These are phyloP conservation scores for Dothiorella sarmentorum DNA, from an alignment of 2,329 filamentous ascomycete species.

Conservation along the genomic window DNA sequence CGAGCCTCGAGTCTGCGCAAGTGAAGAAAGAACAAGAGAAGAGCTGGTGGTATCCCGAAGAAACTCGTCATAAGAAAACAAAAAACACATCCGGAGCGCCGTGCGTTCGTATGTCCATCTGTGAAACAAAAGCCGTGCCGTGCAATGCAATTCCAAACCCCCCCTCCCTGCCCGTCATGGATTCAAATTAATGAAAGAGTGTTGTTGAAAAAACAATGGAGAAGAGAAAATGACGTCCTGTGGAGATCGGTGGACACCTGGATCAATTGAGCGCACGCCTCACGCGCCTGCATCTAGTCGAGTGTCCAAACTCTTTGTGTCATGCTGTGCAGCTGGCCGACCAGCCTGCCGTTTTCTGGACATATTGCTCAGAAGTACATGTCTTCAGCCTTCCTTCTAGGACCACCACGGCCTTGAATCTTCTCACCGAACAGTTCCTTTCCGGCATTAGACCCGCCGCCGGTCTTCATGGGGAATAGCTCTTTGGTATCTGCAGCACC, in stretches of 20 bases:
- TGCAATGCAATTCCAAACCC: conserved; percentile 4
- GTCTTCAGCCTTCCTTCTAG: conserved; percentile 29
- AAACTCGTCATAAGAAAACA: conserved; percentile 3
- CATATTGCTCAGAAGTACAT: conserved; percentile 23
- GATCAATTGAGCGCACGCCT: too few relatives aligned
- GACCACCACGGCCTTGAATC: conserved; percentile 29
- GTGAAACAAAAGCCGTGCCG: neutral
- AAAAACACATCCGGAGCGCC: conserved; percentile 3
- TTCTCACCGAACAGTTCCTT: conserved; percentile 34
- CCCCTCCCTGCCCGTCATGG: neutral
- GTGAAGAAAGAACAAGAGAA: neutral
- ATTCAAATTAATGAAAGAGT: neutral
- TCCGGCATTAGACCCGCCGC: conserved; percentile 22
- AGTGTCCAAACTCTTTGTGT: too few relatives aligned
- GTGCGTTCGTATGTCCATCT: neutral
- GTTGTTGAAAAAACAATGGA: neutral
- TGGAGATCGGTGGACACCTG: too few relatives aligned
- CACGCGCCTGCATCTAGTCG: too few relatives aligned
- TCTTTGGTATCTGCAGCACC: conserved; percentile 20
- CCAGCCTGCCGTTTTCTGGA: neutral
- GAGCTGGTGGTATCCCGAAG: conserved; percentile 4
- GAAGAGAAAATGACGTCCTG: neutral
- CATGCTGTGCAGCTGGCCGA: too few relatives aligned
- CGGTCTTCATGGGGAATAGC: conserved; percentile 19
- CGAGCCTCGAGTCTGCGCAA: too few relatives aligned